Conservation (phyloP, 306 rosid species). For the Prinsepia uniflora region DNA sequence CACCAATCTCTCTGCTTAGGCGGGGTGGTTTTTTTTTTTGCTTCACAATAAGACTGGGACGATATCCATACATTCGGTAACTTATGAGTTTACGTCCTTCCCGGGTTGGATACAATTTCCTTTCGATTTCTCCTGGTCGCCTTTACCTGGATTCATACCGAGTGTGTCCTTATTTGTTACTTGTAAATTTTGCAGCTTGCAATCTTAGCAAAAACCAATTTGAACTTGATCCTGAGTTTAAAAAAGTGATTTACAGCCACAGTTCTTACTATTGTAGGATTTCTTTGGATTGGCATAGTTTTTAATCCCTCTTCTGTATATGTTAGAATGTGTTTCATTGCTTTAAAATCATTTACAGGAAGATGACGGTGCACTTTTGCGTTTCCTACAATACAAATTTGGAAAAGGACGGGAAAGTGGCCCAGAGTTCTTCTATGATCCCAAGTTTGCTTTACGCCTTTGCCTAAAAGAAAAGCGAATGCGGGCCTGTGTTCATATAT, state of each 20-base stretch:
- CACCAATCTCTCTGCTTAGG: too few species aligned
- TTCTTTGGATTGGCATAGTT: background rate
- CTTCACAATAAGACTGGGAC: too few species aligned
- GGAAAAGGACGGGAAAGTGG: constrained; percentile 90
- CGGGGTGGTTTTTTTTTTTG: too few species aligned
- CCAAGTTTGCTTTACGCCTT: constrained; percentile 95
- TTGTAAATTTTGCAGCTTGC: background rate
- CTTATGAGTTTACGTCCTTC: too few species aligned
- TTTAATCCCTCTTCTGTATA: background rate
- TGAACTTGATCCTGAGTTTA: background rate
- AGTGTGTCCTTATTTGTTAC: background rate
- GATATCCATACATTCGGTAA: too few species aligned
- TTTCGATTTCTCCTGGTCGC: too few species aligned
- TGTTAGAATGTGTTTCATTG: background rate
- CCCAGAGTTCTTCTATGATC: constrained; percentile 96
- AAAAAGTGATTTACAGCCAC: background rate
- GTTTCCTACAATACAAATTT: constrained; percentile 88
- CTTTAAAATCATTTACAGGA: constrained; percentile 46
- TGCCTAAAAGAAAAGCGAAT: constrained; percentile 96
- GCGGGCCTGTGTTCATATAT: constrained; percentile 99
- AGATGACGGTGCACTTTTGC: constrained; percentile 84
- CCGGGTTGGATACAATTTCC: too few species aligned
- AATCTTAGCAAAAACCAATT: background rate
- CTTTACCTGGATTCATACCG: too few species aligned
- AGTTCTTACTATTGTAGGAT: background rate